Conservation (phyloP, 164 flowering plant species). For the Tetrastigma voinierianum region DNA sequence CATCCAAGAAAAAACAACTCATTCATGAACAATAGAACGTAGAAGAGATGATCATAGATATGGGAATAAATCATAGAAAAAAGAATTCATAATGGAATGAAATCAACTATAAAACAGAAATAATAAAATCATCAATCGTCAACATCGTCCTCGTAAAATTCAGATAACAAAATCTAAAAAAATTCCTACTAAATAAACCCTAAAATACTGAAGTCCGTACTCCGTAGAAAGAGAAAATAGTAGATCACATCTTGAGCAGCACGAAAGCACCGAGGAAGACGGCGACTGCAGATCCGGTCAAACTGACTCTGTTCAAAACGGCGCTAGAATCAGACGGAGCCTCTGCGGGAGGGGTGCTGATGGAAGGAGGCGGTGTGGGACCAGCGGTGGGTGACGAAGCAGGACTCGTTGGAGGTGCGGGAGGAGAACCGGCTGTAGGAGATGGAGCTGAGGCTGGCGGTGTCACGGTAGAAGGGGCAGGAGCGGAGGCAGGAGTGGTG, state of each 20-base stretch:
- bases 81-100: too few relatives aligned
- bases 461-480: background rate
- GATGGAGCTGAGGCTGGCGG: constrained; percentile 3
- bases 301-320: constrained; percentile 18
- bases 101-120: too few relatives aligned
- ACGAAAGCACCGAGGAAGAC: constrained; percentile 17
- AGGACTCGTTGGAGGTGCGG: constrained; percentile 1
- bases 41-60: too few relatives aligned
- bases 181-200: constrained; percentile 6
- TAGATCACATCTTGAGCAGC: constrained; percentile 32
- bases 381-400: too few relatives aligned
- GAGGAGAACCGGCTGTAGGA: constrained; percentile 10
- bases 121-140: too few relatives aligned
- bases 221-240: background rate
- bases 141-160: too few relatives aligned
- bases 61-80: too few relatives aligned
- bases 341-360: constrained; percentile 13
- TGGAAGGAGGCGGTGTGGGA: background rate
- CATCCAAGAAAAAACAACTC: too few relatives aligned
- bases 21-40: too few relatives aligned
- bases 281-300: constrained; percentile 24
- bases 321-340: constrained; percentile 15
- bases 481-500: constrained; percentile 11
- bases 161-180: background rate
- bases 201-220: background rate